Evolutionary conservation across 73 alveolate genomes (phyloP).

Genomic region (Paramecium caudatum): DNA sequence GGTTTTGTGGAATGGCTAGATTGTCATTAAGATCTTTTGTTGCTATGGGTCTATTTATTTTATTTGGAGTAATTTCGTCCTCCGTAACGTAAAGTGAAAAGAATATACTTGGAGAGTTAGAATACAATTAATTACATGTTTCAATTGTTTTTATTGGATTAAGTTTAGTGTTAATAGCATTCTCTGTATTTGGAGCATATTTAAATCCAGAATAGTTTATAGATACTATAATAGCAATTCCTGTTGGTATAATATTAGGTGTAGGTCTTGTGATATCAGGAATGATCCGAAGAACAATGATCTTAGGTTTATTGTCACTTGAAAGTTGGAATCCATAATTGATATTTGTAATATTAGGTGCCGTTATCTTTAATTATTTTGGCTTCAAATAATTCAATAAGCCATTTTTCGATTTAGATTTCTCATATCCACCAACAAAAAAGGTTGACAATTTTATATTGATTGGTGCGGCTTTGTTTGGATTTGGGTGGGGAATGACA

Average conservation of each 20-base stretch:
- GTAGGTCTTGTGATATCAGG: conserved; percentile 94
- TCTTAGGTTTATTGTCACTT: conserved; percentile 88
- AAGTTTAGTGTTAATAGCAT: conserved; percentile 17
- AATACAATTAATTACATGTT: conserved; percentile 12
- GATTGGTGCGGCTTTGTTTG: conserved; percentile 95
- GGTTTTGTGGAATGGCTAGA: conserved; percentile 97
- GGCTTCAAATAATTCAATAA: conserved; percentile 81
- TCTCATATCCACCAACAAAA: conserved; percentile 83
- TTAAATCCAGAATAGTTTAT: not conserved
- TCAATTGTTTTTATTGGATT: conserved; percentile 27
- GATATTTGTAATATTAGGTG: conserved; percentile 91
- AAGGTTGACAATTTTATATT: conserved; percentile 85
- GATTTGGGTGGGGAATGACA: conserved; percentile 98
- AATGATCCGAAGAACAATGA: conserved; percentile 90
- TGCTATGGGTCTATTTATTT: conserved; percentile 85
- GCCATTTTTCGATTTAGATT: conserved; percentile 80
- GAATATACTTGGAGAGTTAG: not conserved
- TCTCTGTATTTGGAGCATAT: not conserved
- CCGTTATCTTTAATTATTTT: conserved; percentile 87
- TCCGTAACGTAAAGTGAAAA: not conserved
- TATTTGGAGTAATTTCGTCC: conserved; percentile 71
- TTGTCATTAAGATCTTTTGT: conserved; percentile 85
- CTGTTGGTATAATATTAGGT: conserved; percentile 81
- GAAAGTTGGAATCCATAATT: conserved; percentile 94
- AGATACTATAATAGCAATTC: not conserved